These are phyloP conservation scores for Grigorovia transvaalensis DNA, from an alignment of 805 yeast genomes.

Conservation along the genomic window DNA sequence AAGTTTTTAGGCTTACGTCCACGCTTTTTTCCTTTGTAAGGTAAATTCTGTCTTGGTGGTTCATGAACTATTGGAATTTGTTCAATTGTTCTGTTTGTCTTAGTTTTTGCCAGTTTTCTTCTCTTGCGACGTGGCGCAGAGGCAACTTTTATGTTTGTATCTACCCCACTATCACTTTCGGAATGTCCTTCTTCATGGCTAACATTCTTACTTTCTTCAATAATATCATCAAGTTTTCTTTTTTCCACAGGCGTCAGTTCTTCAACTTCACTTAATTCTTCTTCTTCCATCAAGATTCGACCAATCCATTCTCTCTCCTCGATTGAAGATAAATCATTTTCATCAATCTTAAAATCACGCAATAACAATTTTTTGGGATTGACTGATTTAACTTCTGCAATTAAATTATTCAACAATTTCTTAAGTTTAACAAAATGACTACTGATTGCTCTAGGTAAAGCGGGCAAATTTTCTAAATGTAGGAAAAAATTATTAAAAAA, in stretches of 20 bases:
- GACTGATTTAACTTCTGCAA: conserved; percentile 5
- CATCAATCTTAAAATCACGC: conserved; percentile 24
- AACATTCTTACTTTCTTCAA: neutral
- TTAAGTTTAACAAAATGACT: conserved; percentile 10
- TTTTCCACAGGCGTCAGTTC: conserved; percentile 6
- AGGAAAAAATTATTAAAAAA: conserved; percentile 11
- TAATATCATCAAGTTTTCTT: neutral
- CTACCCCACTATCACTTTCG: neutral
- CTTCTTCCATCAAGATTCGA: conserved; percentile 19
- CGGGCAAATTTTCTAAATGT: conserved; percentile 5
- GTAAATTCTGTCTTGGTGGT: no score
- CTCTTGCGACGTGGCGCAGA: neutral
- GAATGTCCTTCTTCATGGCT: no score
- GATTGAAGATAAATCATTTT: conserved; percentile 9
- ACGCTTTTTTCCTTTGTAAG: neutral
- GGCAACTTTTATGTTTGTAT: neutral
- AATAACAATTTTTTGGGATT: conserved; percentile 8
- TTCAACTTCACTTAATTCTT: conserved; percentile 26
- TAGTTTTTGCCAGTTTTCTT: neutral
- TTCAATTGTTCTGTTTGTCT: no score
- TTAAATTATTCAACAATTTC: conserved; percentile 4
- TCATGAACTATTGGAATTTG: no score
- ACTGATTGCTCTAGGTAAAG: conserved; percentile 9
- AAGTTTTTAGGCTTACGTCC: neutral
- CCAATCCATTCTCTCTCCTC: conserved; percentile 25